Conservation (phyloP, 257 asterid genomes). For the Lithospermum erythrorhizon region DNA sequence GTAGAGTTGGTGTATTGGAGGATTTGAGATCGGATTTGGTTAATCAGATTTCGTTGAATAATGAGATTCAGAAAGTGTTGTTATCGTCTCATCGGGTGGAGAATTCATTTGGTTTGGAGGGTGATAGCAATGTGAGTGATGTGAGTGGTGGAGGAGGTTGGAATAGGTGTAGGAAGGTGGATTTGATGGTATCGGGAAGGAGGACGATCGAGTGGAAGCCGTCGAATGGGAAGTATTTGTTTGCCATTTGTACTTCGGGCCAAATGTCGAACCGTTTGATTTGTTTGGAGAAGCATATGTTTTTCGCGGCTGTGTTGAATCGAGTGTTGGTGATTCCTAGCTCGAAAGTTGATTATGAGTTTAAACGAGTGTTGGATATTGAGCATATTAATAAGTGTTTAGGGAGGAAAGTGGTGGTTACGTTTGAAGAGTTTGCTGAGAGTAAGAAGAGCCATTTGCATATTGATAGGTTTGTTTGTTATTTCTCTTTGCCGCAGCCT, state of each 20-base stretch:
- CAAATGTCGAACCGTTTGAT: constrained; percentile 97
- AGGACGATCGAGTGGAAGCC: constrained; percentile 82
- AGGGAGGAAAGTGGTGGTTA: constrained; percentile 70
- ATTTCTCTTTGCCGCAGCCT: constrained; percentile 76
- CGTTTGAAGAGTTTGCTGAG: constrained; percentile 75
- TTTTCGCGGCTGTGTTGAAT: constrained; percentile 77
- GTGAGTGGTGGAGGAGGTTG: constrained; percentile 33
- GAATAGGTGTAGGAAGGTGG: constrained; percentile 52
- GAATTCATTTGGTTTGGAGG: constrained; percentile 20
- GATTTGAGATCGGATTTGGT: constrained; percentile 19
- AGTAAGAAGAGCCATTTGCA: constrained; percentile 50
- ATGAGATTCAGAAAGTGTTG: constrained; percentile 54
- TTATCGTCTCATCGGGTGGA: constrained; percentile 54
- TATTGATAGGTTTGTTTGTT: constrained; percentile 67
- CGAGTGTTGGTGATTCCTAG: constrained; percentile 82
- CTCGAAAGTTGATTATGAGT: constrained; percentile 75
- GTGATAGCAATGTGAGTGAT: constrained; percentile 36
- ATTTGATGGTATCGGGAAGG: constrained; percentile 51
- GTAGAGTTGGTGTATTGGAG: neutral
- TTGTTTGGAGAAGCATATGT: constrained; percentile 94
- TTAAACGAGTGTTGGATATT: constrained; percentile 63
- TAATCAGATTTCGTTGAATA: constrained; percentile 60
- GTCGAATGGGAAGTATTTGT: constrained; percentile 51
- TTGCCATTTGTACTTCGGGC: constrained; percentile 82
- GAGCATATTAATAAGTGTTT: constrained; percentile 73